Conservation (phyloP, 139 green algal genomes). For the Chlamydomonas sp. region DNA sequence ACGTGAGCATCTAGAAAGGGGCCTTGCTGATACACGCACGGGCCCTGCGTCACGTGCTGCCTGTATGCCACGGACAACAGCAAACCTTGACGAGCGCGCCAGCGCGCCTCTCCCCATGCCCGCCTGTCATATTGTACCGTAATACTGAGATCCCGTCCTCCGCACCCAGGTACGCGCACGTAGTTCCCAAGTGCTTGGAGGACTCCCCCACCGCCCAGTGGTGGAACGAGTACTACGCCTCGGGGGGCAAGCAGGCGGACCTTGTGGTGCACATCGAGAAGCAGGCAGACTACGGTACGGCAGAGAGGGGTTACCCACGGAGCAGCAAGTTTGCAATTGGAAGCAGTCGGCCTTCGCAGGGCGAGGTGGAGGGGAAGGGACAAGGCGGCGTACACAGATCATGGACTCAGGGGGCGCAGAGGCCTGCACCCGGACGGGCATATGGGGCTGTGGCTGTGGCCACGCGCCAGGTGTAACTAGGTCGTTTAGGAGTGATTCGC, state of each 20-base stretch:
- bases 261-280: conserved; percentile 57
- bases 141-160: not conserved
- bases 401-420: no score
- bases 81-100: not conserved
- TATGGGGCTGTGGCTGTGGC: no score
- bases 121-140: not conserved
- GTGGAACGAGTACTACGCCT: conserved; percentile 49
- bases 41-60: no score
- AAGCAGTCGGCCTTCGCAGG: no score
- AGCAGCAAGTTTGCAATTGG: conserved; percentile 13
- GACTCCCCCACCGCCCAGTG: conserved; percentile 53
- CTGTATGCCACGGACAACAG: not conserved
- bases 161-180: conserved; percentile 51
- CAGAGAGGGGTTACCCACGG: conserved; percentile 3
- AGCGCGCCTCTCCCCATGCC: no score
- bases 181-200: conserved; percentile 58
- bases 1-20: not conserved
- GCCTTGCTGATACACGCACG: no score
- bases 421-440: no score
- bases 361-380: no score
- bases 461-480: no score
- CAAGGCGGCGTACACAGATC: no score
- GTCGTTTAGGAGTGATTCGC: no score
- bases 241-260: conserved; percentile 48
- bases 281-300: conserved; percentile 13